phyloP scores from a whole-genome alignment of 1,139 yeast species.

The Diutina rugosa region DNA sequence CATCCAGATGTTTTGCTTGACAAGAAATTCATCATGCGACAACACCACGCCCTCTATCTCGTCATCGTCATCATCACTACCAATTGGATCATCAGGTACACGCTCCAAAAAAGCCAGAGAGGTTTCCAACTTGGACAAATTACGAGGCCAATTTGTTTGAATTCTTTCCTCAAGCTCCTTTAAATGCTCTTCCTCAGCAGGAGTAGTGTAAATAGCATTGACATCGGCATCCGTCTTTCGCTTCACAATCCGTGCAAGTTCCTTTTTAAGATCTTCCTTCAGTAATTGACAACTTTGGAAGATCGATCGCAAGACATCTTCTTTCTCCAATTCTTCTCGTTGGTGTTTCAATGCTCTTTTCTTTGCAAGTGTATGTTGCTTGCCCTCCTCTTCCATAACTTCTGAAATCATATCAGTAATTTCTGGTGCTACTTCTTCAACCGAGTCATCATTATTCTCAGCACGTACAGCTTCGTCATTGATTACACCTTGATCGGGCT shows the following conservation, averaged over 20 bases:
- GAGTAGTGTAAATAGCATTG: not conserved
- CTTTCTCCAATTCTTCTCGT: not conserved
- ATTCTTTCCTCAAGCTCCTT: slow-evolving; percentile 11
- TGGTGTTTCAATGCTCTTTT: not conserved
- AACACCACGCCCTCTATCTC: slow-evolving; percentile 47
- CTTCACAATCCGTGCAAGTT: not conserved
- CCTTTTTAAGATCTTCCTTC: slow-evolving; percentile 4
- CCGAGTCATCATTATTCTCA: slow-evolving; percentile 9
- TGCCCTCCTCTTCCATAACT: slow-evolving; percentile 4
- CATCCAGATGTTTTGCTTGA: slow-evolving; percentile 79
- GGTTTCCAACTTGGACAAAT: slow-evolving; percentile 41
- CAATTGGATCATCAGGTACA: slow-evolving; percentile 45
- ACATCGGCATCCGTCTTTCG: not conserved
- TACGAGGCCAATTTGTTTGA: slow-evolving; percentile 37
- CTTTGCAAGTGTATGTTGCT: not conserved
- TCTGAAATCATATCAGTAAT: slow-evolving; percentile 25
- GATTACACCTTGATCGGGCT: too few species aligned
- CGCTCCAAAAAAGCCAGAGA: slow-evolving; percentile 38
- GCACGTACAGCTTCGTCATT: not conserved
- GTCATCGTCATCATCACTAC: slow-evolving; percentile 74
- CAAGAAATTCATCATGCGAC: slow-evolving; percentile 48
- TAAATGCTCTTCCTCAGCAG: slow-evolving; percentile 4
- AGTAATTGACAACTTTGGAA: slow-evolving; percentile 15
- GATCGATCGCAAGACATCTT: slow-evolving; percentile 8
- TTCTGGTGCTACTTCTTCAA: slow-evolving; percentile 20